Base-by-base conservation (phyloP, 169 alveolate species). In the Miamiensis avidus region DNA sequence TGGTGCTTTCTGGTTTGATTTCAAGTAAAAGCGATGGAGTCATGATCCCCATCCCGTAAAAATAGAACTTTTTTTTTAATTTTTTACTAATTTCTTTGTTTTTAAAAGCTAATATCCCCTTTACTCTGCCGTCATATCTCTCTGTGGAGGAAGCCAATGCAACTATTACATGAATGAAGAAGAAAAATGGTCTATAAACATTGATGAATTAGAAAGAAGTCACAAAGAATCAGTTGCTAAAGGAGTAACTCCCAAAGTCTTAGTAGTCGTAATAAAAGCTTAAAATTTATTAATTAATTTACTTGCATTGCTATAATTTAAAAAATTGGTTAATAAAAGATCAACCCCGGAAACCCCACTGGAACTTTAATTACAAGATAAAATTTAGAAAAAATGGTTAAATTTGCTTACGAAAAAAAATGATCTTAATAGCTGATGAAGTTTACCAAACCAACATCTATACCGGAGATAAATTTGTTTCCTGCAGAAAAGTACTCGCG, bases 401-500 rank as follows among this genome's bases (percentile, higher is more conserved):
- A 84, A 34, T 84, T 81, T 81, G 88, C 88, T 25, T 25, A 65
- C 29, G 76, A 84, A 25, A 84, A 84, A 29, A 31, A 25, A 31
- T 84, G 26, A 31, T 84, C 0, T 30, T 84, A 25, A 76, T 84
- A 49, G 88, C 88, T 11, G 88, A 84, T 76, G 88, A 84, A 76
- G 82, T 84, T 76, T 84, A 76, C 31, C 65, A 84, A 34, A 83
- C 74, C 11, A 84, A 97, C 86, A 86, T 96, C 25, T 95, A 93
- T 83, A 85, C 90, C 20, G 90, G 74, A 32, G 89, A 89, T 75
- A 73, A 76, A 77, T 96, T 96, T 83, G 73, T 79, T 30, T 92
- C 96, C 1, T 88, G 92, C 84, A 88, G 97, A 75, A 94, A 93
- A 92, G 94, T 93, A 0, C 73, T 89, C 6, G 29, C 32, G 25